Conservation (phyloP, 257 asterid genomes). For the Osmanthus fragrans region DNA sequence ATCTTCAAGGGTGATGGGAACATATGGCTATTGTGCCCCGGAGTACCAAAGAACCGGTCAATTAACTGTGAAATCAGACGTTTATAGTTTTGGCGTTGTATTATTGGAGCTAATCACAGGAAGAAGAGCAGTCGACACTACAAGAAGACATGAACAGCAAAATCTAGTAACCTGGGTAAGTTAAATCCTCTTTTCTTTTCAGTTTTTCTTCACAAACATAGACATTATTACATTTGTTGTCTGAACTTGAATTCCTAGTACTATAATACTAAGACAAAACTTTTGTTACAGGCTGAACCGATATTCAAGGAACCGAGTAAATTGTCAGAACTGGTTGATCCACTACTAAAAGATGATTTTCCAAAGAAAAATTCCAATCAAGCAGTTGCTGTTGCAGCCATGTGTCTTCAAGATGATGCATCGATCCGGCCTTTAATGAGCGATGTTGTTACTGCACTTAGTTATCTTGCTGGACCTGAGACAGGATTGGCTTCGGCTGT, state of each 20-base stretch:
- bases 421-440: conserved; percentile 65
- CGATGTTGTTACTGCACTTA: conserved; percentile 90
- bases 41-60: conserved; percentile 92
- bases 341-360: conserved; percentile 50
- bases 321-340: conserved; percentile 65
- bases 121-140: conserved; percentile 62
- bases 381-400: conserved; percentile 76
- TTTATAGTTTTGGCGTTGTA: conserved; percentile 88
- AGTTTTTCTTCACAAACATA: too few relatives aligned
- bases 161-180: conserved; percentile 76
- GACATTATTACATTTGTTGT: background rate
- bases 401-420: conserved; percentile 80
- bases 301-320: conserved; percentile 61
- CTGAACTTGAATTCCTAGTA: too few relatives aligned
- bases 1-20: conserved; percentile 92
- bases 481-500: conserved; percentile 14
- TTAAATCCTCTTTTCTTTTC: background rate
- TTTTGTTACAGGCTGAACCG: conserved; percentile 61
- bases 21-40: conserved; percentile 92
- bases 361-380: conserved; percentile 71
- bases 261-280: background rate
- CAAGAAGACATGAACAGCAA: conserved; percentile 44
- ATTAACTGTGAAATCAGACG: conserved; percentile 74
- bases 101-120: conserved; percentile 82
- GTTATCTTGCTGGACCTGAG: conserved; percentile 51